Conservation (phyloP, 2,329 filamentous ascomycete genomes). For the Cladosporium colombiae region DNA sequence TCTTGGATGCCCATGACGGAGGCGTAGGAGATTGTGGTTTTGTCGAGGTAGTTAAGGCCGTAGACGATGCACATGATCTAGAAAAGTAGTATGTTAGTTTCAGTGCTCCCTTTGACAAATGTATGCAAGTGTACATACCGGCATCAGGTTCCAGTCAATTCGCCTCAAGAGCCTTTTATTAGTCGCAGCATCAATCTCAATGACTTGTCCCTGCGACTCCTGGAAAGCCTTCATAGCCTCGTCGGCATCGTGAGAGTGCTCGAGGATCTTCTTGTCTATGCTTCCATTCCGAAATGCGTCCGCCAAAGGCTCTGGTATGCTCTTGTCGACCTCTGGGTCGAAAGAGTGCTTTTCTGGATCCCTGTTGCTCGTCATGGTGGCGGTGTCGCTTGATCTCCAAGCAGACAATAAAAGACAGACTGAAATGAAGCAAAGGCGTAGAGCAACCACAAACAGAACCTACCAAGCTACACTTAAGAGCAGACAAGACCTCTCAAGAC, state of each 20-base stretch:
- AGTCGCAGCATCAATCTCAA: conserved; percentile 57
- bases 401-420: not conserved
- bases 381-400: not conserved
- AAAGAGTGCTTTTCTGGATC: conserved; percentile 20
- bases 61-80: conserved; percentile 59
- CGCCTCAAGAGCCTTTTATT: conserved; percentile 60
- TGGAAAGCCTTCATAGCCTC: conserved; percentile 61
- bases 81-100: not conserved
- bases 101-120: no score
- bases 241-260: conserved; percentile 60
- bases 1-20: conserved; percentile 52
- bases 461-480: conserved; percentile 15
- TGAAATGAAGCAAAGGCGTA: not conserved
- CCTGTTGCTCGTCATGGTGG: not conserved
- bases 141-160: conserved; percentile 65
- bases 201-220: conserved; percentile 50
- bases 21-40: conserved; percentile 57
- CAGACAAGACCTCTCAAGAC: conserved; percentile 14
- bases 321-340: conserved; percentile 31
- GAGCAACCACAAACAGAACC: not conserved
- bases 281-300: conserved; percentile 33
- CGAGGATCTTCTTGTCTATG: conserved; percentile 43
- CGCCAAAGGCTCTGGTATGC: conserved; percentile 27
- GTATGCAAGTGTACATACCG: conserved; percentile 35
- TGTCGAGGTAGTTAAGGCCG: conserved; percentile 63